phyloP scores from a whole-genome alignment of 768 basidiomycete species.

The Ramaria sp. region DNA sequence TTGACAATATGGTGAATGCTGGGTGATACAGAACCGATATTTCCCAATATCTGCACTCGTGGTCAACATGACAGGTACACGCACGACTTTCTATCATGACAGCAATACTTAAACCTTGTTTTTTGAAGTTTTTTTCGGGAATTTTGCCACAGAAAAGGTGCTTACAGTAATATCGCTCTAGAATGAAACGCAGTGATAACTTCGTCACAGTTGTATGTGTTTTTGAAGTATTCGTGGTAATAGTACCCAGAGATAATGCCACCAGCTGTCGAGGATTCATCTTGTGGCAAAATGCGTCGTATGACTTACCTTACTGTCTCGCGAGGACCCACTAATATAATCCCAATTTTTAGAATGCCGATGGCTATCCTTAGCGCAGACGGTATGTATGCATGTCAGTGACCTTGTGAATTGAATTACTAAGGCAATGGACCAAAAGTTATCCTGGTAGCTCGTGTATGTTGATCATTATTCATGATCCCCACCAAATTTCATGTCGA shows the following conservation, averaged over 20 bases:
- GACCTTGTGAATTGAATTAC: neutral
- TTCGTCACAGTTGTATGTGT: neutral
- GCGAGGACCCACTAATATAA: neutral
- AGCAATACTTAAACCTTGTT: neutral
- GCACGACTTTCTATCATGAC: neutral
- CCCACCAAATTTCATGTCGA: neutral
- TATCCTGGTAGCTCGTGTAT: neutral
- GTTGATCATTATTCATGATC: neutral
- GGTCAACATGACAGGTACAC: neutral
- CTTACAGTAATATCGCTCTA: neutral
- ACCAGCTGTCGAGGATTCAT: neutral
- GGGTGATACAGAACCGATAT: neutral
- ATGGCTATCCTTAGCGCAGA: neutral
- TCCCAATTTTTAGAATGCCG: neutral
- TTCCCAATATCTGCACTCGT: neutral
- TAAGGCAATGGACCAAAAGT: neutral
- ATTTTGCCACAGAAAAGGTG: neutral
- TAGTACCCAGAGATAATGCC: neutral
- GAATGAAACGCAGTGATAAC: neutral
- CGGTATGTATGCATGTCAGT: neutral
- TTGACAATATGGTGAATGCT: no score
- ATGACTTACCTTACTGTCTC: neutral
- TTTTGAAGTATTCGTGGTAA: neutral
- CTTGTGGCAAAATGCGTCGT: neutral
- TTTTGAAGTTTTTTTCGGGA: neutral